Percentiles rank a stretch among this genome's conserved stretches.
Conservation (phyloP, 192 early-diverging fungal species). For the Globomyces pollinis-pini region DNA sequence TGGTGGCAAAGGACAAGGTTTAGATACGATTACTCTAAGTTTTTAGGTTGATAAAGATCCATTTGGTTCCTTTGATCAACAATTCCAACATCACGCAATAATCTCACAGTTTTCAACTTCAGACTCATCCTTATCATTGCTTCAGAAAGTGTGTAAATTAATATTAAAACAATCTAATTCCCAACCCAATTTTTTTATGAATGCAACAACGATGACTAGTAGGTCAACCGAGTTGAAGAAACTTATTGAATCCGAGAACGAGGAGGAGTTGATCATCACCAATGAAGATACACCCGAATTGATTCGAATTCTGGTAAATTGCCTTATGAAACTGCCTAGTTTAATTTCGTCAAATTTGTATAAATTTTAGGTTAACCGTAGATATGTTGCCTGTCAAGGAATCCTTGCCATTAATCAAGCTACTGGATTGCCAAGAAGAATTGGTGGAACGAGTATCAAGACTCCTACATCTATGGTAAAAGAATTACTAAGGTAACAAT, state of each 20-base stretch:
- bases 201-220: background rate
- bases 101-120: background rate
- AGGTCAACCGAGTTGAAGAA: background rate
- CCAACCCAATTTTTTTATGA: background rate
- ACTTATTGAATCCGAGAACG: background rate
- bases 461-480: background rate
- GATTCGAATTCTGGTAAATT: constrained; percentile 1
- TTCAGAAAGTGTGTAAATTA: background rate
- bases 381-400: constrained; percentile 9
- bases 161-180: constrained; percentile 1
- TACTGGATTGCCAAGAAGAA: background rate
- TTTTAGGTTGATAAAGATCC: too few species aligned
- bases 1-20: too few species aligned
- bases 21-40: too few species aligned
- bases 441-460: background rate
- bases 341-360: background rate
- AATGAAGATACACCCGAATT: constrained; percentile 1
- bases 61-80: too few species aligned
- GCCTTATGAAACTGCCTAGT: background rate
- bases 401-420: constrained; percentile 11
- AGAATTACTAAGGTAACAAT: background rate
- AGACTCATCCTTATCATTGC: background rate
- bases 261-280: background rate
- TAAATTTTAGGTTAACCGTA: too few species aligned
- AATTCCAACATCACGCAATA: background rate